phyloP scores from a whole-genome alignment of 129 eudicot genomes.

The Kitagawia praeruptora region DNA sequence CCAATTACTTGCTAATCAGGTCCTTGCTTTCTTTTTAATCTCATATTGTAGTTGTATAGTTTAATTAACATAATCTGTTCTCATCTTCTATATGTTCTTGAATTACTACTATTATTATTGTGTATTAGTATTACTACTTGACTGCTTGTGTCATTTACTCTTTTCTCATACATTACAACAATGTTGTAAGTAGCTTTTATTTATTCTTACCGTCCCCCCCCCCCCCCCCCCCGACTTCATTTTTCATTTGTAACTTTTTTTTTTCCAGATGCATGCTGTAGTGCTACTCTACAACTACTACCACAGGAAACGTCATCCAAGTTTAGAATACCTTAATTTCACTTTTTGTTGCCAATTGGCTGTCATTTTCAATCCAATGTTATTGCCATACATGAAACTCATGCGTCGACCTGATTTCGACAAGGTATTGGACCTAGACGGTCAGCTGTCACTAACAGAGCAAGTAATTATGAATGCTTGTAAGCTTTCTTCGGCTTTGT shows the following conservation, averaged over 20 bases:
- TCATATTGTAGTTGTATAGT: no score
- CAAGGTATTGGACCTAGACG: slow-evolving; percentile 26
- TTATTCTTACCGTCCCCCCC: no score
- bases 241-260: background rate
- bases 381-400: slow-evolving; percentile 41
- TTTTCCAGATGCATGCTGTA: slow-evolving; percentile 68
- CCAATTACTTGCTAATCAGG: background rate
- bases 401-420: slow-evolving; percentile 22
- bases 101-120: no score
- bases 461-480: slow-evolving; percentile 65
- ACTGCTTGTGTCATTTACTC: no score
- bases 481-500: slow-evolving; percentile 41
- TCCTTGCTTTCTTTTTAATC: no score
- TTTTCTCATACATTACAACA: no score
- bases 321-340: slow-evolving; percentile 38
- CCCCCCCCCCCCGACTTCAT: no score
- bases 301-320: slow-evolving; percentile 45
- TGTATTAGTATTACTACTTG: no score
- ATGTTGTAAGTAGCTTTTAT: no score
- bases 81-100: no score
- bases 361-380: slow-evolving; percentile 40
- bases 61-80: no score
- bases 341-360: slow-evolving; percentile 65
- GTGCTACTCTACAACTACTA: slow-evolving; percentile 82
- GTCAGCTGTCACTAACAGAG: slow-evolving; percentile 58